phyloP scores from a whole-genome alignment of 345 rosid genomes.

The Angophora floribunda region DNA sequence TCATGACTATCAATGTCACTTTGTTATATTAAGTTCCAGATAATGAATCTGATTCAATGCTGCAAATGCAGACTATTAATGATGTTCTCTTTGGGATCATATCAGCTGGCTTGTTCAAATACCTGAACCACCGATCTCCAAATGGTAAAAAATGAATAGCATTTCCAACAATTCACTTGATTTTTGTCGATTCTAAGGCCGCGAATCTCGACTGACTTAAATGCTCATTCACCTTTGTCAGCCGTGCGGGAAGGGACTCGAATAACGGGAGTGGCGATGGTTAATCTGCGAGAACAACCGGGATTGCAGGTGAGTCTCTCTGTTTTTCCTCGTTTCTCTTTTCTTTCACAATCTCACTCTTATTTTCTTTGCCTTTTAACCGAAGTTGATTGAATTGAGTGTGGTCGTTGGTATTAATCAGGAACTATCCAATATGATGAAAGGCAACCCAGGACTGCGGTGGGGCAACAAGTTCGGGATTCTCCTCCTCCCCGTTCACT shows the following conservation, averaged over 20 bases:
- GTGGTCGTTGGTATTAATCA: background rate
- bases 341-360: too few relatives aligned
- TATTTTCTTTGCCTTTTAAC: background rate
- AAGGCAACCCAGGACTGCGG: constrained; percentile 2
- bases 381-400: background rate
- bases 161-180: background rate
- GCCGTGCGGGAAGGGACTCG: constrained; percentile 4
- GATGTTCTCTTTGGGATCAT: constrained; percentile 54
- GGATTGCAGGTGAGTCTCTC: constrained; percentile 8
- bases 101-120: constrained; percentile 39
- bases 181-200: background rate
- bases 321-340: background rate
- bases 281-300: constrained; percentile 37
- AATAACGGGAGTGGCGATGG: constrained; percentile 30
- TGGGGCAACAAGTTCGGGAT: constrained; percentile 62
- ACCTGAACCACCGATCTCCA: constrained; percentile 37
- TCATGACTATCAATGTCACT: background rate
- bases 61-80: constrained; percentile 34
- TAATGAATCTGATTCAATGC: background rate
- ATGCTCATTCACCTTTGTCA: background rate
- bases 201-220: too few relatives aligned
- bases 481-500: constrained; percentile 33
- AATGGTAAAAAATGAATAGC: constrained; percentile 14
- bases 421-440: constrained; percentile 25
- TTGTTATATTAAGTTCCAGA: background rate